Evolutionary conservation across 2,329 filamentous ascomycete species (phyloP).

Genomic region (Hypoxylon sp.): DNA sequence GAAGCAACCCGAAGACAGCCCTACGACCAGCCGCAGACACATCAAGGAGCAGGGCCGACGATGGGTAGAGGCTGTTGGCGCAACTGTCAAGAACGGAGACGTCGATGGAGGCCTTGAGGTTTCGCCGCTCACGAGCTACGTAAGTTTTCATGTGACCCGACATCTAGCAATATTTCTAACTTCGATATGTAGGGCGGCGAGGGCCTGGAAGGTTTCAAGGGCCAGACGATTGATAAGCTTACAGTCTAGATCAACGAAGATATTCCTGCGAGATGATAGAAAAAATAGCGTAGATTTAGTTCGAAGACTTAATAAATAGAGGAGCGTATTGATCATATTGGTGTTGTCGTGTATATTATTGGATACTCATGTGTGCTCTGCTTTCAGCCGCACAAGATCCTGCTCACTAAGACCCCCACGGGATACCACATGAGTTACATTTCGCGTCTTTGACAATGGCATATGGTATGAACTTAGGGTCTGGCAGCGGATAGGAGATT

Average conservation of each 20-base stretch:
- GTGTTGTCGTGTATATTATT: not conserved
- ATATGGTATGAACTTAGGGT: too few species aligned
- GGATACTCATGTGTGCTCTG: too few species aligned
- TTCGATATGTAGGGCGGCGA: constrained; percentile 66
- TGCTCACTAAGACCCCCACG: too few species aligned
- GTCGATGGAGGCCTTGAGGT: constrained; percentile 83
- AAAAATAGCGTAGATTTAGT: constrained; percentile 3
- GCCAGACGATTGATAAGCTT: constrained; percentile 55
- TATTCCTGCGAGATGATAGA: constrained; percentile 6
- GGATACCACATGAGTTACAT: too few species aligned
- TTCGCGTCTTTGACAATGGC: too few species aligned
- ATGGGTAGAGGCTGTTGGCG: constrained; percentile 86
- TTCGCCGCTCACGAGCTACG: constrained; percentile 94
- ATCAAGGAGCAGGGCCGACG: constrained; percentile 91
- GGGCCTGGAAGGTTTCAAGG: constrained; percentile 69
- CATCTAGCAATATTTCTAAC: constrained; percentile 20
- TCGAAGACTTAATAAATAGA: constrained; percentile 23
- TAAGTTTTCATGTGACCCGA: constrained; percentile 67
- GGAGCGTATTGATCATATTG: not conserved
- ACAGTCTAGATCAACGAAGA: constrained; percentile 41
- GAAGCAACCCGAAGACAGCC: constrained; percentile 73
- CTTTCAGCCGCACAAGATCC: too few species aligned
- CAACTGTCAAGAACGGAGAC: constrained; percentile 69
- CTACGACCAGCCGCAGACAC: constrained; percentile 90
- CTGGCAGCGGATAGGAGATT: too few species aligned